phyloP scores from a whole-genome alignment of 2,329 filamentous ascomycete species.

The Trichoderma koningiopsis region DNA sequence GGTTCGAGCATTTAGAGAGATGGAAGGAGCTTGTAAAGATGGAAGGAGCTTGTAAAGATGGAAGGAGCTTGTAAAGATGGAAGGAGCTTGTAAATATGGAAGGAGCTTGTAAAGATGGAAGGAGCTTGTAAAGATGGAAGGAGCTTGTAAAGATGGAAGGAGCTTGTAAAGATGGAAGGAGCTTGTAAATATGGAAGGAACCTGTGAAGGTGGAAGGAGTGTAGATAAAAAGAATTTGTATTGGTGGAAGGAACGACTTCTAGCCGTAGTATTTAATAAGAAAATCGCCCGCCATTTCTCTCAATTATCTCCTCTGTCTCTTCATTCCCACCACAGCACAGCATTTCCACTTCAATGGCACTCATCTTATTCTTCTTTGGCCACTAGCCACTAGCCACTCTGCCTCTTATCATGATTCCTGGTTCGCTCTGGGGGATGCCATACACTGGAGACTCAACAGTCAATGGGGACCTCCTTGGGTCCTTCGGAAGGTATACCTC shows the following conservation, averaged over 20 bases:
- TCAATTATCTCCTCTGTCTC: background rate
- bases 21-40: too few species aligned
- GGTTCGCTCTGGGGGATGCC: slow-evolving; percentile 25
- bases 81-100: too few species aligned
- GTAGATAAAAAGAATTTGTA: background rate
- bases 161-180: too few species aligned
- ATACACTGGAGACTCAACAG: slow-evolving; percentile 27
- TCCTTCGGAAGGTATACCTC: slow-evolving; percentile 11
- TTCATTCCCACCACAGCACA: background rate
- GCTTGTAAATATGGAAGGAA: too few species aligned
- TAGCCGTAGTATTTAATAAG: background rate
- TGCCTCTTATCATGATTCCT: slow-evolving; percentile 14
- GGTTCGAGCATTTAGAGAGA: background rate
- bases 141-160: too few species aligned
- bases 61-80: too few species aligned
- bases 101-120: too few species aligned
- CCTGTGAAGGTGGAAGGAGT: too few species aligned
- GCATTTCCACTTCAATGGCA: background rate
- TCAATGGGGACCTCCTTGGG: slow-evolving; percentile 10
- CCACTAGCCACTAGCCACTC: slow-evolving; percentile 26
- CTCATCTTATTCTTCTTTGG: slow-evolving; percentile 26
- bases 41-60: too few species aligned
- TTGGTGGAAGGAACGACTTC: background rate
- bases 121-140: background rate
- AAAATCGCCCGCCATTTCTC: background rate